Percentiles rank a stretch among this genome's conserved stretches.
Conservation (phyloP, 805 yeast genomes). For the Lipomyces lipofer region DNA sequence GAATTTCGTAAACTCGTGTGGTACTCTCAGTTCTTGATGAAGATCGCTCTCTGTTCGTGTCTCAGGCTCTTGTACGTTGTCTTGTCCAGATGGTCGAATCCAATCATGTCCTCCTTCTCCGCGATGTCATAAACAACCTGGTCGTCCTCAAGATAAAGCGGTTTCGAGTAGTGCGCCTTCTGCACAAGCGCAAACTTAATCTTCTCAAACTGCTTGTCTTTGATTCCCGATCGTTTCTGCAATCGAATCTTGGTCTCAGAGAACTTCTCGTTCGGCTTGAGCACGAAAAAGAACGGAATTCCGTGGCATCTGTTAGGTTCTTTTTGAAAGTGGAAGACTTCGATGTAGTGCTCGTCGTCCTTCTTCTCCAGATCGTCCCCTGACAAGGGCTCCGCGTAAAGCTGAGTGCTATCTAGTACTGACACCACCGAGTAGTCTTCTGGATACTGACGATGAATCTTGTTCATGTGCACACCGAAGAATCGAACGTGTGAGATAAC, state of each 20-base stretch:
- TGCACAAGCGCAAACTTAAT: constrained; percentile 63
- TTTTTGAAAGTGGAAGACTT: constrained; percentile 76
- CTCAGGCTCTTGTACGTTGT: constrained; percentile 54
- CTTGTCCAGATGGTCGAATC: constrained; percentile 87
- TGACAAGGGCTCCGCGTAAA: constrained; percentile 45
- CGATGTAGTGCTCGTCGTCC: constrained; percentile 44
- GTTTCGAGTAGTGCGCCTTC: constrained; percentile 37
- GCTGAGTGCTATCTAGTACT: constrained; percentile 43
- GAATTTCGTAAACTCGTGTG: too few species aligned
- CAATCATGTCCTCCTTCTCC: constrained; percentile 56
- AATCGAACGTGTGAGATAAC: constrained; percentile 34
- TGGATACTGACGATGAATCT: constrained; percentile 18
- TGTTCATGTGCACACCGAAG: constrained; percentile 29
- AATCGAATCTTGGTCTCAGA: constrained; percentile 64
- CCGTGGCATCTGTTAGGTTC: constrained; percentile 70
- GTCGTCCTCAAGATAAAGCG: constrained; percentile 49
- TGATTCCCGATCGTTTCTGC: constrained; percentile 68
- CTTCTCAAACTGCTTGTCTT: constrained; percentile 68
- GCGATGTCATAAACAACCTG: constrained; percentile 56
- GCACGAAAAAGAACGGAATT: constrained; percentile 77
- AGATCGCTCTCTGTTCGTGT: constrained; percentile 57
- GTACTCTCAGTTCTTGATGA: constrained; percentile 45
- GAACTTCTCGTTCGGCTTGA: constrained; percentile 66
- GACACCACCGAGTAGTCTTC: constrained; percentile 25
- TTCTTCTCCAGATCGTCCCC: constrained; percentile 36